phyloP scores from a whole-genome alignment of 2,329 filamentous ascomycete species.

The Pestalotiopsis sp. region DNA sequence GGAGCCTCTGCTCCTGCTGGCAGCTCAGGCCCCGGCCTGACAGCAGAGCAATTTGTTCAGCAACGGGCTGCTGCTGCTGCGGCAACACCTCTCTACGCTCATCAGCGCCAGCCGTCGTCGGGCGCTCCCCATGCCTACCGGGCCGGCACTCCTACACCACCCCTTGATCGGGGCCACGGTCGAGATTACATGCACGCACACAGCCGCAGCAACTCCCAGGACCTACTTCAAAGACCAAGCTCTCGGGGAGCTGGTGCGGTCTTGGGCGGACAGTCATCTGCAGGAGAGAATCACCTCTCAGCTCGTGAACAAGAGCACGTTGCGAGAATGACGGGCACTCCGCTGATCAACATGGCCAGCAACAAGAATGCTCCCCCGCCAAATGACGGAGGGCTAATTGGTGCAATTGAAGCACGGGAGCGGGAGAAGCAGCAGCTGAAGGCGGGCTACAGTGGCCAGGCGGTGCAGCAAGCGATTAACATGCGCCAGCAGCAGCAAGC shows the following conservation, averaged over 20 bases:
- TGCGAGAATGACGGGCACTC: slow-evolving; percentile 77
- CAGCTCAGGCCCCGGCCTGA: slow-evolving; percentile 53
- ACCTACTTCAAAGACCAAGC: slow-evolving; percentile 42
- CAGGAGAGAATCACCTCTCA: slow-evolving; percentile 65
- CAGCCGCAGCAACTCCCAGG: slow-evolving; percentile 48
- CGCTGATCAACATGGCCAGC: slow-evolving; percentile 69
- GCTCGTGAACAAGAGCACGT: slow-evolving; percentile 88
- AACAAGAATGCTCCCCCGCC: slow-evolving; percentile 51
- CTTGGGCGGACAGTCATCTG: slow-evolving; percentile 39
- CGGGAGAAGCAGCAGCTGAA: slow-evolving; percentile 74
- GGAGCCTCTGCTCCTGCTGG: slow-evolving; percentile 46
- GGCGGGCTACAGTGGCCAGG: slow-evolving; percentile 67
- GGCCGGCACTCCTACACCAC: slow-evolving; percentile 43
- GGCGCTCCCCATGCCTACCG: slow-evolving; percentile 44
- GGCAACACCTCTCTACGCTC: slow-evolving; percentile 56
- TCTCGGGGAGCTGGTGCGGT: slow-evolving; percentile 57
- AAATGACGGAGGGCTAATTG: slow-evolving; percentile 66
- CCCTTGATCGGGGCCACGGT: slow-evolving; percentile 42
- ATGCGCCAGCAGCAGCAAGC: slow-evolving; percentile 61
- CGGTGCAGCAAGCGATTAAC: slow-evolving; percentile 72
- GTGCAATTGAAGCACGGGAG: slow-evolving; percentile 78
- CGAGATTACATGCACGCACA: slow-evolving; percentile 42
- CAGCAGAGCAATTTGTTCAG: slow-evolving; percentile 82
- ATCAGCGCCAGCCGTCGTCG: slow-evolving; percentile 61
- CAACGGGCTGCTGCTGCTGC: slow-evolving; percentile 66